phyloP scores from a whole-genome alignment of 2,329 filamentous ascomycete species.

The Botrytis pseudocinerea region DNA sequence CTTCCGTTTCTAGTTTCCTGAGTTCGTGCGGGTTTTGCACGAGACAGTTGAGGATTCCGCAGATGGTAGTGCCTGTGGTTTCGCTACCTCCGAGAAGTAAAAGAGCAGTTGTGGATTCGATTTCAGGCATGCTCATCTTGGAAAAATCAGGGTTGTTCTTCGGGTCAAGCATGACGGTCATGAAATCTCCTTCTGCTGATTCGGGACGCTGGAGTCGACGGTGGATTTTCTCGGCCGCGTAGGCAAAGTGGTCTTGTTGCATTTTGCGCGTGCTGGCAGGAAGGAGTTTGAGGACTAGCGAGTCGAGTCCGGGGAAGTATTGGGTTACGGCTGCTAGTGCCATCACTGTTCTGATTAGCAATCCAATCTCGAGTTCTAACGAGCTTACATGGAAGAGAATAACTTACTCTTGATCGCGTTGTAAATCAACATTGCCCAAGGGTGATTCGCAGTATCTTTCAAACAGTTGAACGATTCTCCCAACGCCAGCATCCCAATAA shows the following conservation, averaged over 20 bases:
- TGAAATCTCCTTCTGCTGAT: neutral
- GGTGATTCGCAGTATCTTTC: neutral
- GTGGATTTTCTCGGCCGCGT: neutral
- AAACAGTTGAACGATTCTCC: slow-evolving; percentile 1
- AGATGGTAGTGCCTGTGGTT: neutral
- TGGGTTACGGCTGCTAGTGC: neutral
- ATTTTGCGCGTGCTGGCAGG: neutral
- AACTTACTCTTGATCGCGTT: neutral
- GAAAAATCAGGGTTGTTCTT: neutral
- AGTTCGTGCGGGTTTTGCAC: neutral
- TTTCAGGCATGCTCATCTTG: neutral
- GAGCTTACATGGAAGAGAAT: too few relatives aligned
- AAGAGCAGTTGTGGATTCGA: neutral
- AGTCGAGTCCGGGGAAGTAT: neutral
- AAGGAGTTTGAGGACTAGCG: neutral
- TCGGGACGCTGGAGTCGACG: neutral
- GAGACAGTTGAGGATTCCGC: neutral
- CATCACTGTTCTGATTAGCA: neutral
- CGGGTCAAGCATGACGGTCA: neutral
- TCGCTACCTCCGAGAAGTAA: neutral
- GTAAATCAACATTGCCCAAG: neutral
- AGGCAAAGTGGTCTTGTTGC: neutral
- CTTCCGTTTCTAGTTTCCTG: neutral
- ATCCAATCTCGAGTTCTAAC: too few relatives aligned
- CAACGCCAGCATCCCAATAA: neutral